Base-by-base conservation (phyloP, 257 asterid species). In the Thymus quinquecostatus region DNA sequence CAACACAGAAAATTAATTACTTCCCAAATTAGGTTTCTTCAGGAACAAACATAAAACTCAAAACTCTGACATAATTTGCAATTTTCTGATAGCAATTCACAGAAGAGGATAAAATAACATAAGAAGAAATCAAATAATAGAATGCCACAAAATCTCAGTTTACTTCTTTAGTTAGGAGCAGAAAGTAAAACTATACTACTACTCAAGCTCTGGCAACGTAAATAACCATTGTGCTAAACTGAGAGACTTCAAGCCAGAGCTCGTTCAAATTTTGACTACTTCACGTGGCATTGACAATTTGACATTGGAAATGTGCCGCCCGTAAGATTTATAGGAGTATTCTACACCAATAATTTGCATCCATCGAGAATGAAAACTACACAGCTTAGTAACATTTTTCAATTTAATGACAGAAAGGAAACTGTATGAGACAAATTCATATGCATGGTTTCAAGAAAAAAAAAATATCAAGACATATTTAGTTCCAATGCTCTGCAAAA, bases 1-100 rank as follows among this genome's bases (percentile, higher is more conserved):
- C 38, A 79, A 68, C 21, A 68, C 41, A 74, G 54, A 56, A 55
- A 6, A 54, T 56, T 55, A 45, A 56, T 57, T 72, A 68, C 40
- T 29, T 8, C 21, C 54, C 63, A 69, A 47, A 57, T 49, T 27
- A 58, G 59, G 11, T n/a, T 58, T 34, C 9, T 54, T 57, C 21
- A 51, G 57, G 51, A 66, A 33, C 44, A 36, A 9, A 10, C n/a
- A 38, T 2, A 40, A 14, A 56, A 32, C 10, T 65, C 38, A 40
- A 14, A 56, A 32, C 10, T 65, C 38, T 30, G 53, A 48, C 0
- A 3, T n/a, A 51, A 32, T 8, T 34, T 71, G 4, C 53, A 64
- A 57, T 41, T 60, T 41, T 43, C 81, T 21, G 41, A 34, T 14
- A 60, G 60, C 30, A 47, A 76, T 63, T 40, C 64, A 61, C 55